A percentile compares a stretch with the other conserved stretches of the same genome.
phyloP scores from a whole-genome alignment of 129 eudicot species.

The sunflower (Helianthus annuus) region DNA sequence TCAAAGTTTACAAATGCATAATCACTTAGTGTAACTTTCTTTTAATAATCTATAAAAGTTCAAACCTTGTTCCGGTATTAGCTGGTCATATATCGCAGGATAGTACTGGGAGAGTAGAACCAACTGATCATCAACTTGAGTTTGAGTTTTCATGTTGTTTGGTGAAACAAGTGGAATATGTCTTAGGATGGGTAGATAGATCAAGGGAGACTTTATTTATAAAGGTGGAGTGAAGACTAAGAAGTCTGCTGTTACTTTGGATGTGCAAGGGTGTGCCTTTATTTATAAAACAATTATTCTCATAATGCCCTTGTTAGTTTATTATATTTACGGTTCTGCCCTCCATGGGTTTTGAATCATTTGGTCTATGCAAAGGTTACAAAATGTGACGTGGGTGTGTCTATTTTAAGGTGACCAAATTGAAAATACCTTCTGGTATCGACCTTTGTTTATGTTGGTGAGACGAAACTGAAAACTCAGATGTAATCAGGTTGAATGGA shows the following conservation, averaged over 20 bases:
- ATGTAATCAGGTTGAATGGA: background rate
- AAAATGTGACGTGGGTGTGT: constrained; percentile 26
- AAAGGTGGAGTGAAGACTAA: constrained; percentile 43
- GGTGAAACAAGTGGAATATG: constrained; percentile 36
- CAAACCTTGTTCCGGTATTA: constrained; percentile 65
- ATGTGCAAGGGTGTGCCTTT: constrained; percentile 29
- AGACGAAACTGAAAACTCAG: background rate
- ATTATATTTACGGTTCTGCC: constrained; percentile 36
- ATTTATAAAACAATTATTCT: constrained; percentile 39
- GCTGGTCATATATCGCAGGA: constrained; percentile 65
- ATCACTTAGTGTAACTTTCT: background rate
- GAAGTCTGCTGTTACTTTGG: constrained; percentile 32
- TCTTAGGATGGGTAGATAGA: constrained; percentile 30
- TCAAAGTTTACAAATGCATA: constrained; percentile 13
- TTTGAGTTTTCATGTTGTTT: constrained; percentile 34
- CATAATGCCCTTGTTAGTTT: constrained; percentile 33
- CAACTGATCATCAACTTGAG: constrained; percentile 57
- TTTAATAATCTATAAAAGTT: background rate
- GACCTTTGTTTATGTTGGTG: background rate
- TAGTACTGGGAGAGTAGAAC: constrained; percentile 64
- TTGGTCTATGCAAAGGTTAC: constrained; percentile 13
- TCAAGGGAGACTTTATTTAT: constrained; percentile 43
- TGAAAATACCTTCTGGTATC: background rate
- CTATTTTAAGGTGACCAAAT: constrained; percentile 27
- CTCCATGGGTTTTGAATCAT: background rate